Percentiles rank a stretch among this genome's conserved stretches.
Conservation (phyloP, 768 basidiomycete genomes). For the Coprinopsis cinerea region DNA sequence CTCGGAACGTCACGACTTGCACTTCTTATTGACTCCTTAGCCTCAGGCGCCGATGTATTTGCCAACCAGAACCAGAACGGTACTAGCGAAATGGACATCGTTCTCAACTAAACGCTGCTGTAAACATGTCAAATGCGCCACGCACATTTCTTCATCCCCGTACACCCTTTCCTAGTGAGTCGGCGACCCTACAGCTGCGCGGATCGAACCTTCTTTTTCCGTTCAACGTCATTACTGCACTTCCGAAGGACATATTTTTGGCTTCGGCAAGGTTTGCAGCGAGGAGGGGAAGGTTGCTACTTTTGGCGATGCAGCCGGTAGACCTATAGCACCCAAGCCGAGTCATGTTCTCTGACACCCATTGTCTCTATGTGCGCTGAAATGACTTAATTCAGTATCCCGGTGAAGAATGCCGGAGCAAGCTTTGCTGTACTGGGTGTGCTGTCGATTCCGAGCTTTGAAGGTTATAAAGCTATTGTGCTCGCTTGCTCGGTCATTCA, state of each 20-base stretch:
- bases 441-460: too few relatives aligned
- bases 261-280: not conserved
- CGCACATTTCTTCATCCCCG: not conserved
- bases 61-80: constrained; percentile 31
- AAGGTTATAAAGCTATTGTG: not conserved
- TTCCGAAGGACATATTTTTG: not conserved
- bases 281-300: not conserved
- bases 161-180: not conserved
- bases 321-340: not conserved
- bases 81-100: constrained; percentile 72
- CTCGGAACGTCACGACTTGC: constrained; percentile 62
- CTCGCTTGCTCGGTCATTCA: not conserved
- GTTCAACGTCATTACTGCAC: not conserved
- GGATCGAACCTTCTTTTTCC: not conserved
- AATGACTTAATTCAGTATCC: too few relatives aligned
- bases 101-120: constrained; percentile 29
- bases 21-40: constrained; percentile 77
- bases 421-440: too few relatives aligned
- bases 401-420: too few relatives aligned
- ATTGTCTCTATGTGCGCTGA: too few relatives aligned
- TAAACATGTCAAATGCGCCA: not conserved
- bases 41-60: constrained; percentile 73
- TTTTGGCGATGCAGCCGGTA: not conserved
- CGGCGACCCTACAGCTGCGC: too few relatives aligned
- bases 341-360: not conserved